Base-by-base conservation (phyloP, 306 rosid genomes). In the Cercis canadensis region DNA sequence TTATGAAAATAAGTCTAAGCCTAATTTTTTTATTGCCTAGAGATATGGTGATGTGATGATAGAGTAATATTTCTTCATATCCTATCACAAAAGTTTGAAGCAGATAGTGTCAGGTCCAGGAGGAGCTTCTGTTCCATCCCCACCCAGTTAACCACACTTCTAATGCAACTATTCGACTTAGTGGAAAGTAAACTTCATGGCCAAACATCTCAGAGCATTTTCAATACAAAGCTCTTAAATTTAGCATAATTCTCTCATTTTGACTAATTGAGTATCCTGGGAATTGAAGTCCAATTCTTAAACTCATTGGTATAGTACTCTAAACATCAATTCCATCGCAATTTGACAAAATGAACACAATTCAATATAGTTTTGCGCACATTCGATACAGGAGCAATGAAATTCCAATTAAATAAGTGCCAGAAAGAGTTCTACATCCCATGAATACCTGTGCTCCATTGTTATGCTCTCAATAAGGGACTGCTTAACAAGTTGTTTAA, bases 391-490 rank as follows among this genome's bases (percentile, higher is more conserved):
- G 0, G 8, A 36, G 13, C 55, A 62, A 16, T 4, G 33, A 36
- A 70, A 54, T 19, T 2, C 52, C 75, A 10, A 76, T 63, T 0
- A 31, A 69, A 45, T 7, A 53, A 62, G n/a, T 6, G 14, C 15
- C 47, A 33, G 33, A n/a, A n/a, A n/a, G n/a, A n/a, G n/a, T n/a
- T n/a, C n/a, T n/a, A n/a, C n/a, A n/a, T n/a, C n/a, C n/a, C n/a
- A 33, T 2, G 19, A 1, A 45, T 45, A 83, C 99, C 97, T 94
- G 70, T 94, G 87, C 82, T 95, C 99, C 89, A 95, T 62, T 15
- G 99, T 95, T 57, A 95, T 90, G 81, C 90, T 82, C 31, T 95
- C 92, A 9, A 91, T 85, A 52, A 91, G 90, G 37, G 96, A 91
- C 45, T 89, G 96, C 81, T 87, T 95, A 34, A 91, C 94, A 24